These are phyloP conservation scores for Thermothielavioides terrestris DNA, from an alignment of 495 filamentous ascomycete species.

Conservation along the genomic window DNA sequence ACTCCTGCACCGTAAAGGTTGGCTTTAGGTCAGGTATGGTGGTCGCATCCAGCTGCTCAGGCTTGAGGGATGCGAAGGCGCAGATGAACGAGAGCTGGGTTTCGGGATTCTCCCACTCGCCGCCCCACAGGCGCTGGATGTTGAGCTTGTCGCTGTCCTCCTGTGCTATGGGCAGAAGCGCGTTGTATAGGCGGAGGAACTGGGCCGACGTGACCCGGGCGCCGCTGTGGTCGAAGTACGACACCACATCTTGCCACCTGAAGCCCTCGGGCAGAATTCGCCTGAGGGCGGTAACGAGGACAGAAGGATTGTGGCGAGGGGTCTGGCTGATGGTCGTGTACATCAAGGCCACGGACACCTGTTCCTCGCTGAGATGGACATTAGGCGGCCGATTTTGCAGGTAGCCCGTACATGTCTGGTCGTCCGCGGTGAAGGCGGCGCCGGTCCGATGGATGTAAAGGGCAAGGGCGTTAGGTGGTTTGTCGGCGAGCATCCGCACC, in stretches of 20 bases:
- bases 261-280: conserved; percentile 47
- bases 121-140: conserved; percentile 84
- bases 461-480: conserved; percentile 57
- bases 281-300: conserved; percentile 54
- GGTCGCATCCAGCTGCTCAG: conserved; percentile 69
- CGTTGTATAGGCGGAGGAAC: conserved; percentile 70
- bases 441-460: conserved; percentile 71
- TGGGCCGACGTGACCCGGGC: conserved; percentile 67
- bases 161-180: conserved; percentile 58
- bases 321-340: conserved; percentile 65
- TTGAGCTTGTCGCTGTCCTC: conserved; percentile 48
- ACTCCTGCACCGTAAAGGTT: conserved; percentile 70
- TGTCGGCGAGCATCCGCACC: conserved; percentile 54
- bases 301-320: conserved; percentile 61
- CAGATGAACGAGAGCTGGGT: conserved; percentile 86
- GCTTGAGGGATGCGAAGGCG: conserved; percentile 61
- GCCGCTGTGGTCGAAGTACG: conserved; percentile 72
- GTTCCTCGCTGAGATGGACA: conserved; percentile 66
- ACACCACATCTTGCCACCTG: conserved; percentile 74
- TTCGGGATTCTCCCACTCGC: conserved; percentile 73
- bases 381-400: conserved; percentile 57
- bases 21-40: conserved; percentile 71
- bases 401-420: conserved; percentile 41
- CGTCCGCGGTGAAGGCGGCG: conserved; percentile 44
- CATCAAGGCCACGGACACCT: conserved; percentile 72